Conservation (phyloP, 352 stramenopile genomes). For the Thraustochytrium sp. region DNA sequence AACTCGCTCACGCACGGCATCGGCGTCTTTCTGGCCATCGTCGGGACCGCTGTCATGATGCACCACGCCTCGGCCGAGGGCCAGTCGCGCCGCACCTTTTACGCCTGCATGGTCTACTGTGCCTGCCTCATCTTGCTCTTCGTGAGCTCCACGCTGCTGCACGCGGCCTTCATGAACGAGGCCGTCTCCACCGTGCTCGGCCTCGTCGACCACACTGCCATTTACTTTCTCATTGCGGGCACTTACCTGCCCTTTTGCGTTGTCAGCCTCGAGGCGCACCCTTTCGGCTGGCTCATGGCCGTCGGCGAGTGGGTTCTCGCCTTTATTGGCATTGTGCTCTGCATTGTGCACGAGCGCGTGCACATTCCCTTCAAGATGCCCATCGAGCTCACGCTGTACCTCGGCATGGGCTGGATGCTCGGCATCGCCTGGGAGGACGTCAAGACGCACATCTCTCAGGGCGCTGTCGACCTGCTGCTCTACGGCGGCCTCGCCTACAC, state of each 20-base stretch:
- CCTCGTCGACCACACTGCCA: constrained; percentile 47
- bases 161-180: constrained; percentile 52
- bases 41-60: constrained; percentile 52
- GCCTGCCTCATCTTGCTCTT: constrained; percentile 52
- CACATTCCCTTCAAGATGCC: constrained; percentile 43
- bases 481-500: constrained; percentile 47
- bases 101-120: constrained; percentile 52
- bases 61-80: constrained; percentile 49
- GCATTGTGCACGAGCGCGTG: constrained; percentile 45
- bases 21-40: constrained; percentile 49
- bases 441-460: constrained; percentile 11
- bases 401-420: constrained; percentile 48
- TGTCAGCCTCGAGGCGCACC: constrained; percentile 44
- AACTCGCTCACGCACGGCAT: constrained; percentile 53
- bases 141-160: constrained; percentile 47
- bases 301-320: constrained; percentile 50
- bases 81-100: constrained; percentile 50
- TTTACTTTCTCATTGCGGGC: constrained; percentile 49
- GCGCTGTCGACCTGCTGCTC: constrained; percentile 44
- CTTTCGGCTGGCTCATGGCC: constrained; percentile 38
- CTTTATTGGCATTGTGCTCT: constrained; percentile 48
- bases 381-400: constrained; percentile 48
- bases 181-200: constrained; percentile 37
- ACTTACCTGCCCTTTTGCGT: constrained; percentile 49
- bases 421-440: constrained; percentile 47